Conservation (phyloP, 768 basidiomycete genomes). For the Floccularia luteovirens region DNA sequence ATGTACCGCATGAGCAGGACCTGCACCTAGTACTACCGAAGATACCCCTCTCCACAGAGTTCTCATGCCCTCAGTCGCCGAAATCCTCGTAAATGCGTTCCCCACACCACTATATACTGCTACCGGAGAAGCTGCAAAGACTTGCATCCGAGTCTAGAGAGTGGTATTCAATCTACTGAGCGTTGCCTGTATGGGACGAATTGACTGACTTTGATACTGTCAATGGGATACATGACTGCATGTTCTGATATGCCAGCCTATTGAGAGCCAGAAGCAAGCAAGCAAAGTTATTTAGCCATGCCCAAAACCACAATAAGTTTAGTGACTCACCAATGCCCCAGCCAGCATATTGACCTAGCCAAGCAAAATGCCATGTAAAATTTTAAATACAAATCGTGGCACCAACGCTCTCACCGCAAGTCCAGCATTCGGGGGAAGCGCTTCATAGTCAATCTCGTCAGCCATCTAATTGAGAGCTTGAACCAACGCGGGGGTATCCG, state of each 20-base stretch:
- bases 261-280: constrained; percentile 7
- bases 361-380: too few relatives aligned
- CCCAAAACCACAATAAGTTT: too few relatives aligned
- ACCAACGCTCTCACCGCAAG: constrained; percentile 52
- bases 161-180: constrained; percentile 1
- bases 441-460: constrained; percentile 42
- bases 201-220: constrained; percentile 88
- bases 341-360: constrained; percentile 96
- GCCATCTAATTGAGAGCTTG: too few relatives aligned
- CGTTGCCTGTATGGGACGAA: neutral
- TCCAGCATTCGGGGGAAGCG: constrained; percentile 65
- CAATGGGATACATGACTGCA: constrained; percentile 96
- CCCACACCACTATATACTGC: constrained; percentile 87
- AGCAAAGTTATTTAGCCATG: too few relatives aligned
- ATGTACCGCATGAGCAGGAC: constrained; percentile 96
- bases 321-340: constrained; percentile 77
- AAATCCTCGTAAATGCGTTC: constrained; percentile 87
- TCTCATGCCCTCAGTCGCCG: constrained; percentile 87
- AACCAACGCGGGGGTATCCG: too few relatives aligned
- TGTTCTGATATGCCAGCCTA: constrained; percentile 99
- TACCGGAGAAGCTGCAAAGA: constrained; percentile 79
- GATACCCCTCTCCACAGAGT: constrained; percentile 95
- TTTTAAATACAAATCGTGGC: too few relatives aligned
- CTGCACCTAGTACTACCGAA: constrained; percentile 92
- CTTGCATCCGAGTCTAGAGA: constrained; percentile 95